These are phyloP conservation scores for Cercospora sp. DNA, from an alignment of 2,329 filamentous ascomycete genomes.

Conservation along the genomic window DNA sequence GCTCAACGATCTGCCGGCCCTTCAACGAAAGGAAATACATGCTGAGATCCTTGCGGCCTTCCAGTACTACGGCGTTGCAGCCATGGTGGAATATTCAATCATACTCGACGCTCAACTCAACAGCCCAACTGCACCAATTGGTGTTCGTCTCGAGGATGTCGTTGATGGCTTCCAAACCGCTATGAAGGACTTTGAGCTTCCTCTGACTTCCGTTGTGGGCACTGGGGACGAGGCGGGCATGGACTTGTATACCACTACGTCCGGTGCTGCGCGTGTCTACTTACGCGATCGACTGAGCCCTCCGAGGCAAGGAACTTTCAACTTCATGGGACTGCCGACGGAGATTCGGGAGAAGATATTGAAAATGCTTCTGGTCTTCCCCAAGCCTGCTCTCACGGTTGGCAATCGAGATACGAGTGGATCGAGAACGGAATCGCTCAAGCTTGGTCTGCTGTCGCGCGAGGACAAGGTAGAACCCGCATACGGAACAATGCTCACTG, in stretches of 20 bases:
- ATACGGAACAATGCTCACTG: not conserved
- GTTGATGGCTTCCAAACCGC: not conserved
- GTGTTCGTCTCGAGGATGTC: not conserved
- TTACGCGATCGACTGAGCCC: not conserved
- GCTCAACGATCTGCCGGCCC: not conserved
- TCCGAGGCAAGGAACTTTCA: not conserved
- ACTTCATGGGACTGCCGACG: not conserved
- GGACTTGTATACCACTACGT: not conserved
- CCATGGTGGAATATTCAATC: not conserved
- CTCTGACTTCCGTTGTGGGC: not conserved
- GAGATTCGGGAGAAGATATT: not conserved
- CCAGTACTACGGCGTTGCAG: not conserved
- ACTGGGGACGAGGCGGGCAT: not conserved
- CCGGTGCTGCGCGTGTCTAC: not conserved
- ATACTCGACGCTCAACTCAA: not conserved
- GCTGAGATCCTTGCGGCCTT: not conserved
- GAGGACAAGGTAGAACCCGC: not conserved
- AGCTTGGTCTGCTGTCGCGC: not conserved
- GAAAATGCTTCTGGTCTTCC: not conserved
- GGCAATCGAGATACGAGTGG: not conserved
- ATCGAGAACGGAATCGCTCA: not conserved
- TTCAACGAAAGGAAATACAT: not conserved
- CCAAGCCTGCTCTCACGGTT: not conserved
- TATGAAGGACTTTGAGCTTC: not conserved
- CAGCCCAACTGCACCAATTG: not conserved